Evolutionary conservation across 306 rosid species (phyloP).

Genomic region (Ormosia emarginata): DNA sequence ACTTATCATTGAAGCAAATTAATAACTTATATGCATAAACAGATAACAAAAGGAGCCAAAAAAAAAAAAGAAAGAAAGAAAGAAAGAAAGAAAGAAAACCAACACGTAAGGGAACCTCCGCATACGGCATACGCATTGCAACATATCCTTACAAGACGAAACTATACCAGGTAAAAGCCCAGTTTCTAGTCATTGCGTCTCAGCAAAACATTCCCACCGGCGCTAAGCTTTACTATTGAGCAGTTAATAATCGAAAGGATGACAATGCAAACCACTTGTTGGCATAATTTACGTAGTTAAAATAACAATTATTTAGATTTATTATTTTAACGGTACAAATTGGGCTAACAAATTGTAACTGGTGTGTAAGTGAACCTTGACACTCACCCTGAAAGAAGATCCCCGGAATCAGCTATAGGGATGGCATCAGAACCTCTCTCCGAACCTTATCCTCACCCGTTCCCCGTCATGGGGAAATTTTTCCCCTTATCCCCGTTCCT

Average conservation of each 20-base stretch:
- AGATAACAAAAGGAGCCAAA: neutral
- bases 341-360: neutral
- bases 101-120: too few species aligned
- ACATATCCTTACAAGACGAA: neutral
- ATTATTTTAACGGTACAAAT: neutral
- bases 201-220: neutral
- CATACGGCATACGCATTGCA: neutral
- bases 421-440: too few species aligned
- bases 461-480: too few species aligned
- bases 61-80: neutral
- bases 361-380: neutral
- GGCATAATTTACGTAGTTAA: neutral
- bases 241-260: neutral
- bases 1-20: neutral
- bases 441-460: too few species aligned
- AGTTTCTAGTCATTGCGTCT: conserved; percentile 19
- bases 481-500: too few species aligned
- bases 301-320: neutral
- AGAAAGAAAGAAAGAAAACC: neutral
- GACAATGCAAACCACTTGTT: neutral
- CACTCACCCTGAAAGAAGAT: neutral
- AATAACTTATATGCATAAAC: neutral
- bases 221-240: neutral
- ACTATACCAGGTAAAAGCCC: neutral
- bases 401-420: neutral